Base-by-base conservation (phyloP, 164 flowering plant species). In the Amborella trichopoda region DNA sequence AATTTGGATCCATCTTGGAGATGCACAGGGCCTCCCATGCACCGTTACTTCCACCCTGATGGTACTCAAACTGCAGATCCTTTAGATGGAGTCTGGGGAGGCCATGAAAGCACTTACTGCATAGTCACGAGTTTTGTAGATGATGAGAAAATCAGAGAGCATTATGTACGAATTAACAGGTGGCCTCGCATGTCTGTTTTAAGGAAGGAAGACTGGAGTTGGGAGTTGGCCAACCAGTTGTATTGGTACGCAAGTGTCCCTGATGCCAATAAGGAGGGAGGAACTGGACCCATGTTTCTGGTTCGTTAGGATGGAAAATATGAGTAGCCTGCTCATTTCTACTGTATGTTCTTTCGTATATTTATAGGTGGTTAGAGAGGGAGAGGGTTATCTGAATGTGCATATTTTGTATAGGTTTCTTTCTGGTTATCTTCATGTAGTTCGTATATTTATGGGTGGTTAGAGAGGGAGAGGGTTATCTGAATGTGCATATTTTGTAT, bases 151-250 rank as follows among this genome's bases (percentile, higher is more conserved):
- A 78, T 87, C 43, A 64, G 93, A 63, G 67, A 69, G 39, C 86
- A 83, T 51, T 87, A 87, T 50, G 90, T 87, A 17, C 62, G 96
- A 59, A 79, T 87, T 36, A 83, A 83, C 67, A 65, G 93, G 30
- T 78, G 93, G 87, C 90, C 82, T 1, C 62, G 26, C 4, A 45
- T 87, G 74, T 33, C 24, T 2, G 72, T 87, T 32, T 48, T 50
- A 6, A 70, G 94, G 60, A 83, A 70, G 39, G 46, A 54, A 21
- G 87, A 87, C 60, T 83, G 94, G 96, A 68, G 93, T 60, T 85
- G 95, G 91, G 78, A 68, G 51, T 61, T 85, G 75, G 66, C 71
- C 44, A 85, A 82, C 50, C 52, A 56, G 38, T 54, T 85, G 42
- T 77, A 24, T 50, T 67, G 58, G 62, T 82, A 85, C 61, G 44